Evolutionary conservation across 257 asterid genomes (phyloP), one percentile per base, ranked within the genome.

Genomic region (Rhazya stricta): DNA sequence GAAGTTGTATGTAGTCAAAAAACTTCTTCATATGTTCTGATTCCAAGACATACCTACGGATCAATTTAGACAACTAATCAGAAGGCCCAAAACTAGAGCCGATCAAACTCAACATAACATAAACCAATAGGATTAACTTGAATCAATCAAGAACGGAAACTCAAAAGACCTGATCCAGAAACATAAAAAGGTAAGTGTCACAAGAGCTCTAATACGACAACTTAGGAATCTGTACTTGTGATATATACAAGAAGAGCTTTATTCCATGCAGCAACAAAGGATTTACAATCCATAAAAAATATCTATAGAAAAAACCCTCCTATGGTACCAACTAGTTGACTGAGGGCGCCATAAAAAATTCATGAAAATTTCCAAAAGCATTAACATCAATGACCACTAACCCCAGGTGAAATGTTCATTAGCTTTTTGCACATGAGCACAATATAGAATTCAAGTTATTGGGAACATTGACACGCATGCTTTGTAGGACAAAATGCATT

Each of bases 21-120:
- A 86, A 86, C 76, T 83, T 83, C 85, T 83, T 86, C 86, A 84
- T 79, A 25, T 83, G 84, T 76, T 83, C 85, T 3, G 90, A 80
- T 68, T 86, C 83, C 83, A 86, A 81, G 32, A 86, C 86, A 68
- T 86, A 78, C 82, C 90, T 86, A 71, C 45, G 30, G 41, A 73
- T 53, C 61, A 73, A 70, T 29, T 5, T 45, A 48, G n/a, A 29
- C 58, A n/a, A 27, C 32, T 29, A 36, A 34, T 63, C 69, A 63
- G 36, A 36, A 19, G 63, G 9, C 32, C 25, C 25, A 25, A 11
- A 19, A 25, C 9, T 39, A 39, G 7, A 39, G 43, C 43, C 43
- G 7, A 39, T 39, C 43, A 39, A 39, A 39, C 43, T 39, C 43
- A 39, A 39, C 4, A 4, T 39, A 39, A 39, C 7, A 9, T 3